These are phyloP conservation scores for Daldinia bambusicola DNA, from an alignment of 495 filamentous ascomycete genomes.

Conservation along the genomic window DNA sequence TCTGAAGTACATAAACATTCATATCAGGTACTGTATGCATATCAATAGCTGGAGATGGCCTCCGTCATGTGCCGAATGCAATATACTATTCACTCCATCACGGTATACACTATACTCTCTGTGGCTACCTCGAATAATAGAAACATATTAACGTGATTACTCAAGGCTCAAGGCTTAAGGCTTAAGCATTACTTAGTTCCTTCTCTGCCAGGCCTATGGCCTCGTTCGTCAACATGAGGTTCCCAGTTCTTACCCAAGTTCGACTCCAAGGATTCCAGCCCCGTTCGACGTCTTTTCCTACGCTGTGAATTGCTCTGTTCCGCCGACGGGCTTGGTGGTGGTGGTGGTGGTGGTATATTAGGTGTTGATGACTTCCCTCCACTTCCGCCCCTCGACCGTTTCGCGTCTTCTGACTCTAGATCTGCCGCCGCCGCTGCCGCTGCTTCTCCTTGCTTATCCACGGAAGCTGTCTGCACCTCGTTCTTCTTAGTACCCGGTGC, in stretches of 20 bases:
- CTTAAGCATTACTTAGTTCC: not conserved
- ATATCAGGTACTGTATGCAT: not conserved
- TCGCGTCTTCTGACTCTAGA: not conserved
- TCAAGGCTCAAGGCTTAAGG: not conserved
- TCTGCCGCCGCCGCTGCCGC: not conserved
- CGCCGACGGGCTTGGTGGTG: not conserved
- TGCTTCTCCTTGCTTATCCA: not conserved
- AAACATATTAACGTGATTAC: too few relatives aligned
- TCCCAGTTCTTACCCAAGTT: constrained; percentile 34
- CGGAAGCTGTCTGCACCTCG: not conserved
- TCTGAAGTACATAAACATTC: not conserved
- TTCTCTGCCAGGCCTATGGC: constrained; percentile 23
- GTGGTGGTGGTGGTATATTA: not conserved
- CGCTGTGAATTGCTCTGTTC: not conserved
- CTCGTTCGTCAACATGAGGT: constrained; percentile 23
- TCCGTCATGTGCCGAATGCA: not conserved
- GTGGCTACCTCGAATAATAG: not conserved
- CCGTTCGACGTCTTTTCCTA: constrained; percentile 29
- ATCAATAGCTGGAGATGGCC: not conserved
- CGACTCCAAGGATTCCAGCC: constrained; percentile 12
- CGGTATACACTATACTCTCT: not conserved
- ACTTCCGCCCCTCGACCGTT: not conserved
- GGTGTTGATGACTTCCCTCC: not conserved
- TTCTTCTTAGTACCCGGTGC: not conserved
- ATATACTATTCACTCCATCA: not conserved